Conservation (phyloP, 225 moss, liverwort and hornwort genomes). For the Sphagnum contortum region DNA sequence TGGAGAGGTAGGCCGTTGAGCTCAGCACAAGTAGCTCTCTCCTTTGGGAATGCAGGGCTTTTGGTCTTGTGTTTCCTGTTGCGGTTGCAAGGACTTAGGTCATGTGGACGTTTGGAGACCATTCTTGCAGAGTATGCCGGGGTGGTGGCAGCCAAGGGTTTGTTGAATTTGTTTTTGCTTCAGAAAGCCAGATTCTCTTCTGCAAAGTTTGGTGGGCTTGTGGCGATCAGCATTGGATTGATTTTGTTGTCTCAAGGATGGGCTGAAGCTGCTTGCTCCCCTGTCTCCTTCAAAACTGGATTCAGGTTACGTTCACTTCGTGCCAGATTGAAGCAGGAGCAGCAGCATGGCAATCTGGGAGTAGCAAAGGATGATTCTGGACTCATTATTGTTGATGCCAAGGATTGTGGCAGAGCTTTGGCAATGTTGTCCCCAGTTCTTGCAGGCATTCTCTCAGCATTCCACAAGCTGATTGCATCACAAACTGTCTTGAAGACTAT, state of each 20-base stretch:
- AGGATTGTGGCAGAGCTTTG: no score
- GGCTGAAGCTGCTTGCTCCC: slow-evolving; percentile 33
- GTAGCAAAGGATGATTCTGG: no score
- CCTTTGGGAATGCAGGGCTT: slow-evolving; percentile 23
- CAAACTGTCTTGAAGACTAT: no score
- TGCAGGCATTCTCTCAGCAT: no score
- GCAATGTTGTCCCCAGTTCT: no score
- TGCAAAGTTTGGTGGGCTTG: not conserved
- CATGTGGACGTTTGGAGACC: slow-evolving; percentile 36
- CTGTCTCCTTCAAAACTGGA: slow-evolving; percentile 7
- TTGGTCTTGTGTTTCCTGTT: slow-evolving; percentile 29
- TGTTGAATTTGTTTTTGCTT: not conserved
- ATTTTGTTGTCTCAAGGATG: slow-evolving; percentile 37
- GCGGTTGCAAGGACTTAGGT: slow-evolving; percentile 31
- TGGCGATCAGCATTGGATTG: not conserved
- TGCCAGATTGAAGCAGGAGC: no score
- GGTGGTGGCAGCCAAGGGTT: slow-evolving; percentile 22
- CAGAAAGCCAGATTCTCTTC: not conserved
- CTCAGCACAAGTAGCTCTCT: slow-evolving; percentile 15
- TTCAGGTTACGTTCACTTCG: no score
- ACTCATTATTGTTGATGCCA: no score
- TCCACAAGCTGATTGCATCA: no score
- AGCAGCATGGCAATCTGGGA: no score
- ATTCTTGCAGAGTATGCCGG: slow-evolving; percentile 43
- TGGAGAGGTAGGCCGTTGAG: slow-evolving; percentile 33